phyloP scores from a whole-genome alignment of 257 asterid genomes.

The Fraxinus pennsylvanica region DNA sequence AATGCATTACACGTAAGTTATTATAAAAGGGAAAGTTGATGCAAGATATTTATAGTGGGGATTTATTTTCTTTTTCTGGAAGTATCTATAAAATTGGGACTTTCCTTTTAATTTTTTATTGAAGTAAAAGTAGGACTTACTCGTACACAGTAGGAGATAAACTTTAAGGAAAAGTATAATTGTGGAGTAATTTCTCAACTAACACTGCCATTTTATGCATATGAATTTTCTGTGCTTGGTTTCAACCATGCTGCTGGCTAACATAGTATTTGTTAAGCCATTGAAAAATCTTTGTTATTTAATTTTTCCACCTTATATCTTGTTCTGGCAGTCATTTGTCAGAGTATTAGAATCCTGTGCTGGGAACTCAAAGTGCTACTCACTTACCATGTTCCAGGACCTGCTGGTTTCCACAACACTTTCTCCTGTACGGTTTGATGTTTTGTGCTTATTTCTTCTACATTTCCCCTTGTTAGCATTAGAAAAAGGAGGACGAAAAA shows the following conservation, averaged over 20 bases:
- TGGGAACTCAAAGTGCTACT: conserved; percentile 62
- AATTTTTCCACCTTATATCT: conserved; percentile 30
- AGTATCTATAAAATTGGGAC: background rate
- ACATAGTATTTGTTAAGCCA: conserved; percentile 15
- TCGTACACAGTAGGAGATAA: conserved; percentile 7
- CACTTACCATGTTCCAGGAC: conserved; percentile 91
- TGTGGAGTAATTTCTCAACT: background rate
- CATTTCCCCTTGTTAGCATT: conserved; percentile 17
- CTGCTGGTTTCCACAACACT: conserved; percentile 87
- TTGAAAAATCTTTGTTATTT: background rate
- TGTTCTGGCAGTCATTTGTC: conserved; percentile 75
- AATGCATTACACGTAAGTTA: background rate
- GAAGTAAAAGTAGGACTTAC: background rate
- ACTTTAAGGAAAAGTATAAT: background rate
- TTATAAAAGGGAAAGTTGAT: background rate
- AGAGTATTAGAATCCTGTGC: conserved; percentile 74
- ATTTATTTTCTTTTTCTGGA: background rate
- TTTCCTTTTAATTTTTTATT: background rate
- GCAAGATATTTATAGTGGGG: background rate
- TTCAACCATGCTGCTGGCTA: conserved; percentile 16
- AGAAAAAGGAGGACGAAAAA: conserved; percentile 5
- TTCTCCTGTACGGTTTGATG: conserved; percentile 74
- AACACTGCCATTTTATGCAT: conserved; percentile 3
- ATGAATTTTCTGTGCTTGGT: background rate
- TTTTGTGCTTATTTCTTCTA: conserved; percentile 19